Base-by-base conservation (phyloP, 345 rosid species). In the Garcia nutans region DNA sequence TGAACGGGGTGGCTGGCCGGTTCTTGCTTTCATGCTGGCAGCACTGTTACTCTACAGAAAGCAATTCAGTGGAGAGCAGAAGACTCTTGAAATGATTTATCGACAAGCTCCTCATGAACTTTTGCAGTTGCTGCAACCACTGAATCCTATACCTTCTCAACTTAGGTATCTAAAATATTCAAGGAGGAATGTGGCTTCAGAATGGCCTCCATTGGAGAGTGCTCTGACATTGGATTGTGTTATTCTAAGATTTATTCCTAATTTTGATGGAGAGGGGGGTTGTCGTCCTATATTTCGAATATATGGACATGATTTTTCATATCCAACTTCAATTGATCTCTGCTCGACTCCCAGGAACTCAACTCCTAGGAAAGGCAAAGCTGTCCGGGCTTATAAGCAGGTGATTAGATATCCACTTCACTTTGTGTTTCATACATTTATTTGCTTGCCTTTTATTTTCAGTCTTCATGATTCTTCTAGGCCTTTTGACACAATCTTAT, bases 121-220 rank as follows among this genome's bases (percentile, higher is more conserved):
- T 79, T 82, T 95, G 84, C 90, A 87, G 44, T 69, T 89, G 69
- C 85, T 91, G 68, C 90, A 97, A 15, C 89, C 98, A 7, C 76
- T 95, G 78, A 91, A 93, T 86, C 99, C 97, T 3, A 58, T 89
- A 28, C 99, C 97, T 77, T 95, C 98, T 65, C 99, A 95, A 73
- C 77, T 87, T 73, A 87, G 99, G 73, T 93, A 95, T 83, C 87
- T 93, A 55, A 97, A 95, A 81, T 95, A 93, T 49, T 91, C 94
- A 0, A 91, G 99, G 78, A 95, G 99, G 89, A 91, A 90, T 75
- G 83, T 93, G 75, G 92, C 86, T 77, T 79, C 92, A 16, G 89
- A 93, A 76, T 95, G 99, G 99, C 99, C 99, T 79, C 97, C 97
- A n/a, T 65, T 85, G 76, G 94, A 91, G 82, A 87, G 97, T 82